Base-by-base conservation (phyloP, 2,329 filamentous ascomycete species). In the Venturia nashicola region DNA sequence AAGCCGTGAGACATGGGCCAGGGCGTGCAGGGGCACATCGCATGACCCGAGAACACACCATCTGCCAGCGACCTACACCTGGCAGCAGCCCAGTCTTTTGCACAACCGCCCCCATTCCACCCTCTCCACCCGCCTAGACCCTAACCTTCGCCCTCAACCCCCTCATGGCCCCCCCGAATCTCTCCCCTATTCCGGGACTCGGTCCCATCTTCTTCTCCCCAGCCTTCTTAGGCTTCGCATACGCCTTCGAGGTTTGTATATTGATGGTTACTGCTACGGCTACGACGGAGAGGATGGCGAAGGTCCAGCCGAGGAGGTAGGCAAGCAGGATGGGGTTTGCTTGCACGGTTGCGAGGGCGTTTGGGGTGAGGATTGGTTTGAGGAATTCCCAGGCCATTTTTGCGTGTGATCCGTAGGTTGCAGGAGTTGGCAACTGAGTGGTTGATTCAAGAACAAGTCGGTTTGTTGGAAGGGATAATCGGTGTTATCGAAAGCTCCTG, bases 361-460 rank as follows among this genome's bases (percentile, higher is more conserved):
- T 65, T 27, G 66, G 66, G 12, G 66, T 67, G 36, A 67, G 64
- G 59, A 67, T 61, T 7, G 66, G 66, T 23, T 44, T 42, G 42
- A 67, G 66, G 48, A 65, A 67, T 63, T 66, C 65, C 61, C 59
- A 67, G 2, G 66, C 54, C 65, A 67, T 67, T 32, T 18, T 63
- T 5, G 39, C n/a, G 39, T 42, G 7, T 42, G 34, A n/a, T 48
- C 4, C 5, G 44, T 12, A 20, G n/a, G n/a, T n/a, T n/a, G n/a
- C n/a, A n/a, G n/a, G n/a, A 12, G 40, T 34, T 43, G 42, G 43
- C 42, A 39, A 16, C 6, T 32, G 4, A 8, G 20, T 7, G 18
- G 44, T 46, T 5, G 4, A 11, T 5, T 46, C 18, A 18, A 46
- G 5, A 5, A 36, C 5, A 36, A 5, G 5, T 36, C 34, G 34